phyloP scores from a whole-genome alignment of 495 filamentous ascomycete species.

The Corynascus novoguineensis region DNA sequence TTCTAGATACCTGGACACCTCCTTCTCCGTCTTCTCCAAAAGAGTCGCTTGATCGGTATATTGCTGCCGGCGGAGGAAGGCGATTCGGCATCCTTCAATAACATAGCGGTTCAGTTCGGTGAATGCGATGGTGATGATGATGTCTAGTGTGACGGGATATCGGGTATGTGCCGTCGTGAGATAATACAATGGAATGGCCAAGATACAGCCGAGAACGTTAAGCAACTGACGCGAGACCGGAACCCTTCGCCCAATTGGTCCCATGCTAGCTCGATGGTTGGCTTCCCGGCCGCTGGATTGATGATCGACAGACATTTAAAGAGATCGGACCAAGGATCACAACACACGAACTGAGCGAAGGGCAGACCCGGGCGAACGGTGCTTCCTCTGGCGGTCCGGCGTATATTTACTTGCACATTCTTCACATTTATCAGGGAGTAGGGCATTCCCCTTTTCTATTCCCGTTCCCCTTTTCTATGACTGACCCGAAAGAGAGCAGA shows the following conservation, averaged over 20 bases:
- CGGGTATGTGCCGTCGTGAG: slow-evolving; percentile 7
- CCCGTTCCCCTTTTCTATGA: background rate
- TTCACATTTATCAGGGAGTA: no score
- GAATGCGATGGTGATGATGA: slow-evolving; percentile 14
- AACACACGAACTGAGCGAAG: background rate
- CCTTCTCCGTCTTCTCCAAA: background rate
- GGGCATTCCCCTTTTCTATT: background rate
- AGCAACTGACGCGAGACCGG: slow-evolving; percentile 9
- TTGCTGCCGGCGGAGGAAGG: background rate
- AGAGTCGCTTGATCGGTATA: background rate
- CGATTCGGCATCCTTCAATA: slow-evolving; percentile 5
- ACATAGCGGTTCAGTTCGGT: slow-evolving; percentile 15
- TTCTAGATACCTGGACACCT: background rate
- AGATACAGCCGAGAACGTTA: slow-evolving; percentile 6
- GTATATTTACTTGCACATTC: no score
- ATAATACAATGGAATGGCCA: slow-evolving; percentile 8
- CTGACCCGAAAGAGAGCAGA: background rate
- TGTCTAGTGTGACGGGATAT: slow-evolving; percentile 11
- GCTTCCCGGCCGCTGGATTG: background rate
- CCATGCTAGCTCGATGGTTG: background rate
- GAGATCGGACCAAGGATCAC: background rate
- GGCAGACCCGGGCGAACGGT: background rate
- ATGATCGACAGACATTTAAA: background rate
- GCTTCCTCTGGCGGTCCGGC: no score
- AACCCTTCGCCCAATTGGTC: background rate